These are phyloP conservation scores for Talaromyces sp. DNA, from an alignment of 2,329 filamentous ascomycete genomes.

Conservation along the genomic window DNA sequence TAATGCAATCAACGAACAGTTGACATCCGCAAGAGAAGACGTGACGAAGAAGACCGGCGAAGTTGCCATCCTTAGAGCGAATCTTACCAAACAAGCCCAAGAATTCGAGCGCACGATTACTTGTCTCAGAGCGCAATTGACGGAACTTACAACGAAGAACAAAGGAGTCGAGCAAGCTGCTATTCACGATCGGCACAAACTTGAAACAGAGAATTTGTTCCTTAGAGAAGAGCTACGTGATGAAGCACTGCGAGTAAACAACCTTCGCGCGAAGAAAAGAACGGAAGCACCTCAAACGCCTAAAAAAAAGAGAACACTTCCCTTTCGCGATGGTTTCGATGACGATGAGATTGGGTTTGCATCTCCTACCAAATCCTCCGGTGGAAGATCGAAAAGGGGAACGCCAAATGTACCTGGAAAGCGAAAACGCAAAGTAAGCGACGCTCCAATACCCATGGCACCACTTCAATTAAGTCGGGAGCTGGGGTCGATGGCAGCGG, in stretches of 20 bases:
- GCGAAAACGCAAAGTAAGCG: conserved; percentile 52
- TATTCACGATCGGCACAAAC: conserved; percentile 53
- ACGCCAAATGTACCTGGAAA: conserved; percentile 58
- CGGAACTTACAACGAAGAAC: conserved; percentile 52
- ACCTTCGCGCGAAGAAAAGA: conserved; percentile 36
- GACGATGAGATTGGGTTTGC: conserved; percentile 56
- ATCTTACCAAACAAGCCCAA: conserved; percentile 39
- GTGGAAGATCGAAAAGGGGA: conserved; percentile 45
- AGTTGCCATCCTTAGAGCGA: conserved; percentile 58
- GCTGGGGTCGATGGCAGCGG: conserved; percentile 10
- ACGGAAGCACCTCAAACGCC: conserved; percentile 47
- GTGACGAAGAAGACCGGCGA: conserved; percentile 46
- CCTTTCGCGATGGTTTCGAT: conserved; percentile 61
- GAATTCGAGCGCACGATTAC: conserved; percentile 53
- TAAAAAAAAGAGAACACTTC: conserved; percentile 46
- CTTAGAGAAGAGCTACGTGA: conserved; percentile 58
- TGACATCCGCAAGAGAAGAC: conserved; percentile 38
- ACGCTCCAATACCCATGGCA: conserved; percentile 48
- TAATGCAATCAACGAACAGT: conserved; percentile 37
- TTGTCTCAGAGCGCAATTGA: conserved; percentile 52
- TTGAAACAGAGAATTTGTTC: conserved; percentile 58
- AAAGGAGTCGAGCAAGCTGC: conserved; percentile 54
- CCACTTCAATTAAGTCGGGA: conserved; percentile 42
- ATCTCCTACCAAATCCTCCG: conserved; percentile 52
- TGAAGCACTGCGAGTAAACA: conserved; percentile 49